Percentiles rank a stretch among this genome's conserved stretches.
Conservation (phyloP, 306 rosid genomes). For the Dalbergia cochinchinensis region DNA sequence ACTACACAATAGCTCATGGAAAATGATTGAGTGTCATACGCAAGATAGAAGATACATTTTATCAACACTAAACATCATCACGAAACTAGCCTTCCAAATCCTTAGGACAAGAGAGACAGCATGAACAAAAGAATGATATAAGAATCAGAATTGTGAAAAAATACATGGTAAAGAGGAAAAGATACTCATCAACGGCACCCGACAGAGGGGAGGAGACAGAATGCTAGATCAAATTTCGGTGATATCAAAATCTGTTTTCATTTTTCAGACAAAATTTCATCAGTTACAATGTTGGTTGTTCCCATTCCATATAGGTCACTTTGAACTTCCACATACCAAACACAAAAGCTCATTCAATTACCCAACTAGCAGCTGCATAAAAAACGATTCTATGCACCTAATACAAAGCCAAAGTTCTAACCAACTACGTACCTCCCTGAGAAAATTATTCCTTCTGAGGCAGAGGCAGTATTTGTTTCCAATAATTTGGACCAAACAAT, state of each 20-base stretch:
- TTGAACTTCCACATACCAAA: background rate
- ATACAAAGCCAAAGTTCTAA: background rate
- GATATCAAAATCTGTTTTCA: background rate
- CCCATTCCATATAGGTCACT: conserved; percentile 1
- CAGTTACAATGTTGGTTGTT: background rate
- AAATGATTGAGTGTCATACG: background rate
- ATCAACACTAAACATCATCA: background rate
- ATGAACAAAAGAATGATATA: background rate
- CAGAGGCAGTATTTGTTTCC: background rate
- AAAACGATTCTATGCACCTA: background rate
- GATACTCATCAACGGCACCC: too few relatives aligned
- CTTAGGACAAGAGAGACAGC: background rate
- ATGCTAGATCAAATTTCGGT: background rate
- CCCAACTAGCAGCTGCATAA: background rate
- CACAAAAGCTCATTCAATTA: background rate
- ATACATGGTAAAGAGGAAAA: too few relatives aligned
- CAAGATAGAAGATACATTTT: background rate
- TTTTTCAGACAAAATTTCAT: background rate
- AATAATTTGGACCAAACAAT: background rate
- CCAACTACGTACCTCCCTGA: background rate
- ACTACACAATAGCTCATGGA: background rate
- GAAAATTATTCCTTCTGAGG: background rate
- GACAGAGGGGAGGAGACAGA: background rate
- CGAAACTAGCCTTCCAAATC: background rate
- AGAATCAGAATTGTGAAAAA: conserved; percentile 8